Evolutionary conservation across 805 yeast species (phyloP), one percentile per base, ranked within the genome.

Genomic region (Candida dajiaensis): DNA sequence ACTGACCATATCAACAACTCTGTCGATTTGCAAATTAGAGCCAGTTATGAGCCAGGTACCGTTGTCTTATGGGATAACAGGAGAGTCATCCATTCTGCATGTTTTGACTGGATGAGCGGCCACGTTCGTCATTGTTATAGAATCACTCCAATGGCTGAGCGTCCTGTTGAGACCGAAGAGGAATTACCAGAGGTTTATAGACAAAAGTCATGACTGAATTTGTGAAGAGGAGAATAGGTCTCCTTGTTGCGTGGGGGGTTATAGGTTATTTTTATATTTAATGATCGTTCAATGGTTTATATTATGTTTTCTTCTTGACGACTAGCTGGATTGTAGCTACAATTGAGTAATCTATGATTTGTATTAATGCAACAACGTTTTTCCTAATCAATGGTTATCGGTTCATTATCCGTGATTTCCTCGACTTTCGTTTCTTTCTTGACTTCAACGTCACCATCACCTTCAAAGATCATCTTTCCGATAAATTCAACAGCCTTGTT

Each of bases 61-160:
- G 83, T 85, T 43, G 87, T 81, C 18, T 64, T 83, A 23, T 85
- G 92, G 92, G 94, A 85, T 59, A 85, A 85, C 71, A 78, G 94
- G 62, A 71, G 83, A 58, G 76, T 80, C 10, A 66, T 76, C 22
- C 94, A 85, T 63, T 70, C 85, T 13, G 89, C 89, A 15, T 72
- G 81, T 16, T 74, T 78, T 46, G 92, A 85, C 57, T 85, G 87
- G 83, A 83, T 77, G 53, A 71, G 76, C 40, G 81, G 84, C 16
- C 77, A 73, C 36, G 71, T 78, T 21, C 77, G 94, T 64, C 92
- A 85, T 54, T 86, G 85, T 10, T 80, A 81, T 59, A 76, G 92
- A 64, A 76, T 85, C 48, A 83, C 89, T 16, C 81, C 85, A 4
- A 76, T 77, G 56, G 90, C 83, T 18, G 92, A 85, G 63, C 71